Percentiles rank a stretch among this genome's conserved stretches.
Conservation (phyloP, 352 stramenopile genomes). For the Globisporangium solare region DNA sequence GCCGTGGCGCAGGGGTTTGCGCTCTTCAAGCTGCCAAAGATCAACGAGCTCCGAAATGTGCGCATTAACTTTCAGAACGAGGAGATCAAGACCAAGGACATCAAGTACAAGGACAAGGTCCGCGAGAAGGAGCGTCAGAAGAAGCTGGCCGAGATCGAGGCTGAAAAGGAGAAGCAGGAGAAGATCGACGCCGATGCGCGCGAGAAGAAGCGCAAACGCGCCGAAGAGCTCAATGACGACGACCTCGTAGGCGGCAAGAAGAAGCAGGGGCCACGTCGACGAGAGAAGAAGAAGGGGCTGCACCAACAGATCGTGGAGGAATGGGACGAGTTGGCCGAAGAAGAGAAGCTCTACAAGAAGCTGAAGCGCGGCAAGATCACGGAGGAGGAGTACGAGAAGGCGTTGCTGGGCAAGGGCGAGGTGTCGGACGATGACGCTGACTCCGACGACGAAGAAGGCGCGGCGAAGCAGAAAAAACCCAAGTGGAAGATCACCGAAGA, state of each 20-base stretch:
- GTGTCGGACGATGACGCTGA: conserved; percentile 27
- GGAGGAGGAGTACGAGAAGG: conserved; percentile 90
- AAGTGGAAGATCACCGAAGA: conserved; percentile 56
- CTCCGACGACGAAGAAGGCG: conserved; percentile 11
- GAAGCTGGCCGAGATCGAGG: conserved; percentile 78
- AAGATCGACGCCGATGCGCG: conserved; percentile 43
- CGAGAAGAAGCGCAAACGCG: conserved; percentile 57
- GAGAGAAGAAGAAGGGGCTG: conserved; percentile 95
- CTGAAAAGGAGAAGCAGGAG: conserved; percentile 66
- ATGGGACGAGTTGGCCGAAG: conserved; percentile 98
- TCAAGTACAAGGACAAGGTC: conserved; percentile 94
- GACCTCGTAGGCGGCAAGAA: conserved; percentile 33
- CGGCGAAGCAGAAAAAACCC: conserved; percentile 41
- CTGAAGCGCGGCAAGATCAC: conserved; percentile 97
- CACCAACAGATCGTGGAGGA: conserved; percentile 98
- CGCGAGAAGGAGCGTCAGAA: conserved; percentile 97
- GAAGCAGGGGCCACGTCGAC: conserved; percentile 66
- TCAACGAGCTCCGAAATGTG: conserved; percentile 81
- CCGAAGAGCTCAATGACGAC: conserved; percentile 46
- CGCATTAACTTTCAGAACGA: conserved; percentile 81
- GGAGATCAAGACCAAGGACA: conserved; percentile 89
- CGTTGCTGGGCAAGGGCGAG: conserved; percentile 48
- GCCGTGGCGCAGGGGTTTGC: conserved; percentile 85
- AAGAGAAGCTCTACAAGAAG: conserved; percentile 96
- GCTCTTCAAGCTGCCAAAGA: conserved; percentile 79